These are phyloP conservation scores for Isatis tinctoria DNA, from an alignment of 345 rosid species.

Conservation along the genomic window DNA sequence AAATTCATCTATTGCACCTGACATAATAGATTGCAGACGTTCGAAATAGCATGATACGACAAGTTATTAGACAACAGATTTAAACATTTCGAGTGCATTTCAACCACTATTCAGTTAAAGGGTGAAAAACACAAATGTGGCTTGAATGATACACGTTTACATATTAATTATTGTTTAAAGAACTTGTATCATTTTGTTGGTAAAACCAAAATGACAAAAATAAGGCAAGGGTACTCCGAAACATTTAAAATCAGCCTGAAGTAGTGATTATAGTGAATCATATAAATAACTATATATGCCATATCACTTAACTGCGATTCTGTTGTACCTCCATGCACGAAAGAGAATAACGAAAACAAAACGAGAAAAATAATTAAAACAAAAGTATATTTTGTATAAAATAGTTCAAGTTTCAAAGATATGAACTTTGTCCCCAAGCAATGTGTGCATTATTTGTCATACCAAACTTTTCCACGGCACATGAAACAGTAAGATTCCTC, in stretches of 20 bases:
- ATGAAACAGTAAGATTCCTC: conserved; percentile 27
- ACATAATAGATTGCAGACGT: not conserved
- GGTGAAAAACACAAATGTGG: not conserved
- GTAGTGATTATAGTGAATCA: not conserved
- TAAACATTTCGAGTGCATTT: not conserved
- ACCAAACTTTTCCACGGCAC: conserved; percentile 35
- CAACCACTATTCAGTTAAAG: not conserved
- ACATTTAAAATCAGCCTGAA: not conserved
- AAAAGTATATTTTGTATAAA: not conserved
- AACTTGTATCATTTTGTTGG: not conserved
- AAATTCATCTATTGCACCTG: not conserved
- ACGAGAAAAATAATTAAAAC: not conserved
- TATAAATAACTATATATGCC: not conserved
- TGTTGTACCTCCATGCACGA: not conserved
- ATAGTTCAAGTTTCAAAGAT: conserved; percentile 18
- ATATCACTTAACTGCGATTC: not conserved
- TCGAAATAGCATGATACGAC: not conserved
- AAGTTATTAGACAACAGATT: not conserved
- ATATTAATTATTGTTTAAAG: not conserved
- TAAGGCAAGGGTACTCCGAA: not conserved
- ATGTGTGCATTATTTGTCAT: conserved; percentile 24
- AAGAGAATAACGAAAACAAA: not conserved
- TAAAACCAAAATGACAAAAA: not conserved
- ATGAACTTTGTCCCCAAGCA: conserved; percentile 33
- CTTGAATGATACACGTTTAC: not conserved